Percentiles rank a stretch among this genome's conserved stretches.
Evolutionary conservation across 306 rosid genomes (phyloP).

Genomic region (Ceratonia siliqua): DNA sequence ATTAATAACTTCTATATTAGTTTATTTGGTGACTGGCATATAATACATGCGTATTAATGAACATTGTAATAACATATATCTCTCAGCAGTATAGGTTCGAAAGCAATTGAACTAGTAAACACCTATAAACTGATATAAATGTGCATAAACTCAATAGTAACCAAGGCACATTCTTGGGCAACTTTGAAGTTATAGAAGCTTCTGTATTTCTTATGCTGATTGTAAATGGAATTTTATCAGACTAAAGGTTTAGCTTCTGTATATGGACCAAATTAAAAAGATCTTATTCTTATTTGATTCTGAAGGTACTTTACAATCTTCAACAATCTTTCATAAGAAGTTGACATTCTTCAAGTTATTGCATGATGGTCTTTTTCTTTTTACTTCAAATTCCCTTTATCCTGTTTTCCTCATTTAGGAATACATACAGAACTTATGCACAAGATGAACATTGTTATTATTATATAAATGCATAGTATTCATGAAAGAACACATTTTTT

Average conservation of each 20-base stretch:
- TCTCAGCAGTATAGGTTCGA: too few relatives aligned
- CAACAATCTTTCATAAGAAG: background rate
- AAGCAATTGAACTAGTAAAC: background rate
- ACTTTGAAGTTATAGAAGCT: background rate
- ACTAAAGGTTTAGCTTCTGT: background rate
- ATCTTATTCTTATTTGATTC: background rate
- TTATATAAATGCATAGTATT: background rate
- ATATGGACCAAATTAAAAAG: slow-evolving; percentile 10
- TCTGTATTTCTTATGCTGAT: background rate
- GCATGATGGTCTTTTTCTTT: background rate
- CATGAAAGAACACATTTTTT: background rate
- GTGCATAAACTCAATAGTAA: background rate
- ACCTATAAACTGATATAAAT: background rate
- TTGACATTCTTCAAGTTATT: background rate
- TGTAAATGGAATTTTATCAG: background rate
- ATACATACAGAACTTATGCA: background rate
- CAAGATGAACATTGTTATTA: background rate
- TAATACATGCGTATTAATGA: too few relatives aligned
- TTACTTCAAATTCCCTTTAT: background rate
- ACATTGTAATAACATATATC: too few relatives aligned
- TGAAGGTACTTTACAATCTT: background rate
- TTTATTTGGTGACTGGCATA: background rate
- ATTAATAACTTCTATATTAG: too few relatives aligned
- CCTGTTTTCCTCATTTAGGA: background rate
- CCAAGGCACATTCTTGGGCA: background rate